phyloP scores from a whole-genome alignment of 305 asterid species.

The Withania somnifera region DNA sequence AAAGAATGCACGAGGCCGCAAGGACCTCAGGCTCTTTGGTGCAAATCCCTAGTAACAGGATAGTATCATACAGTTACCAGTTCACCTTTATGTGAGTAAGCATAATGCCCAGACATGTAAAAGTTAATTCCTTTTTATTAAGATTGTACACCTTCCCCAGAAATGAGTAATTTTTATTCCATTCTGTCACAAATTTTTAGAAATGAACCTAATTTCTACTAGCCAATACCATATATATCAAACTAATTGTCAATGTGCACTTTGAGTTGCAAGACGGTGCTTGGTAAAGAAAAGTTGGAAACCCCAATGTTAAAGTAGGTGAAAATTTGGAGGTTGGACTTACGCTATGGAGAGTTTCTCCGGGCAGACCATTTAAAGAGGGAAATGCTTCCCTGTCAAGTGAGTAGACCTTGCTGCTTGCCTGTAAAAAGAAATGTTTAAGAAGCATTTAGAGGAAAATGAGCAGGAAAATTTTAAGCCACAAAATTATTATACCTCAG shows the following conservation, averaged over 20 bases:
- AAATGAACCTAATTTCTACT: neutral
- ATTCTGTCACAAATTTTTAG: neutral
- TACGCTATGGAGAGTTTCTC: conserved; percentile 82
- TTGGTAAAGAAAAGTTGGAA: neutral
- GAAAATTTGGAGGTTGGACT: conserved; percentile 14
- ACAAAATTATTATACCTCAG: conserved; percentile 53
- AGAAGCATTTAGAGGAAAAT: conserved; percentile 3
- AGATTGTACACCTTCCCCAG: neutral
- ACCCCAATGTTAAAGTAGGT: neutral
- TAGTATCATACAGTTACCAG: neutral
- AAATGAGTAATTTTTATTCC: neutral
- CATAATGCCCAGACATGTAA: neutral
- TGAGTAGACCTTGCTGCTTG: conserved; percentile 73
- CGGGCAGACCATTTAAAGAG: conserved; percentile 81
- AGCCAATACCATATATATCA: neutral
- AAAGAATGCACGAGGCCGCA: neutral
- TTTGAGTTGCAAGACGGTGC: neutral
- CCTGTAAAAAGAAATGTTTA: conserved; percentile 34
- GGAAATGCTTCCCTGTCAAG: conserved; percentile 92
- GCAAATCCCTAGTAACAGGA: neutral
- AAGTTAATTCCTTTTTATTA: neutral
- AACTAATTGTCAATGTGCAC: neutral
- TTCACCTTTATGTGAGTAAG: neutral
- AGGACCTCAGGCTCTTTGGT: neutral
- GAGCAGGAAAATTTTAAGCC: neutral